These are phyloP conservation scores for Penicillium brasilianum DNA, from an alignment of 2,329 filamentous ascomycete genomes.

Conservation along the genomic window DNA sequence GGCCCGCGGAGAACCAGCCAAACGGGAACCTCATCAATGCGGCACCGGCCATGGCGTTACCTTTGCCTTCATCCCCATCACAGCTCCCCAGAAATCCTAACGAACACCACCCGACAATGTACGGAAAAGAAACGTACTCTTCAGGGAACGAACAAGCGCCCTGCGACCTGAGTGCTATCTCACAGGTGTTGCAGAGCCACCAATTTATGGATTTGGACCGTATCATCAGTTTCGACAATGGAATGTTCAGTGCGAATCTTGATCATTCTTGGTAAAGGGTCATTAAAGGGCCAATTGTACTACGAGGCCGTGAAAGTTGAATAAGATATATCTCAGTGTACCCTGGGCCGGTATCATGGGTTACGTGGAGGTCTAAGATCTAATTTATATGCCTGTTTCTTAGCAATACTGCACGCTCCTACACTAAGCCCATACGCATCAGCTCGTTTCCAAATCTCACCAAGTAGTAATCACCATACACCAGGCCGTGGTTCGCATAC, in stretches of 20 bases:
- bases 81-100: background rate
- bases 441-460: conserved; percentile 49
- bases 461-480: conserved; percentile 51
- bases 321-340: conserved; percentile 9
- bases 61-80: background rate
- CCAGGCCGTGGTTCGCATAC: conserved; percentile 47
- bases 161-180: conserved; percentile 18
- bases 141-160: background rate
- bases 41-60: background rate
- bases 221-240: conserved; percentile 31
- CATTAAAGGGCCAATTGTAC: background rate
- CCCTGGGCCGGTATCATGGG: background rate
- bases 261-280: conserved; percentile 18
- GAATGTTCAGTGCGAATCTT: conserved; percentile 17
- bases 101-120: background rate
- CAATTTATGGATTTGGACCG: conserved; percentile 36
- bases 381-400: background rate
- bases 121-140: background rate
- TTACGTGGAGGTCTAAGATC: background rate
- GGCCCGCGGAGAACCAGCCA: background rate
- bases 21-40: background rate
- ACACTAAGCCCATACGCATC: conserved; percentile 29
- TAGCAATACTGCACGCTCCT: background rate
- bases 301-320: background rate
- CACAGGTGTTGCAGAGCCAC: conserved; percentile 32